Base-by-base conservation (phyloP, 2,329 filamentous ascomycete species). In the Hymenoscyphus occultus region DNA sequence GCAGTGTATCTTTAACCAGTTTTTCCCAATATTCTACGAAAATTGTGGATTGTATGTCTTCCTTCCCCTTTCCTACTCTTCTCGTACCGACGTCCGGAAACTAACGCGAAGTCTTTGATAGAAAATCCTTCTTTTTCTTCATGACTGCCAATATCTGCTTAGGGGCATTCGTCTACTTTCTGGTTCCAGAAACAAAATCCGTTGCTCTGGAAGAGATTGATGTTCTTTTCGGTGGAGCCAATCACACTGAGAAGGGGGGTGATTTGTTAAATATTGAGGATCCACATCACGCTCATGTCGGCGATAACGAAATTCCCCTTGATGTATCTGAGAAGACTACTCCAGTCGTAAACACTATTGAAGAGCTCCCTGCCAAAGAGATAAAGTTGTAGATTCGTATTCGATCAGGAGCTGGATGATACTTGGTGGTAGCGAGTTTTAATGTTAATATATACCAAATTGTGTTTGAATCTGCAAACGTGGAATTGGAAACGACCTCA, bases 1-100 rank as follows among this genome's bases (percentile, higher is more conserved):
- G 74, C 89, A 90, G 75, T 82, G 83, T 64, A 84, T 90, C 70
- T 85, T 90, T 72, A 85, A 89, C 75, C 87, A 90, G 69, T 90
- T 90, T 80, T 90, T 90, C 80, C 87, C 87, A 13, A 83, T 81
- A 13, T 90, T 90, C 78, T 80, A 90, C 16, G 79, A 82, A 62
- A 86, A 88, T 71, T 74, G 76, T 51, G 80, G 80, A 10, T 79
- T 83, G 64, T 70, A 68, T 69, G 66, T 64, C 56, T 19, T 59
- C 48, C 19, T 32, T 31, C 12, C 13, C 39, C 22, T 35, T 9
- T 19, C 22, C 32, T 56, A n/a, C 16, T 16, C 13, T 13, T 31
- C 51, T 58, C 5, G 3, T 31, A 22, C 32, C 2, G 14, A 14
- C 3, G 60, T 31, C 6, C 6, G 14, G 54, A 40, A 32, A 63